A percentile compares a stretch with the other conserved stretches of the same genome.
These are phyloP conservation scores for Paragyromitra xinjiangensis DNA, from an alignment of 495 filamentous ascomycete genomes.

Conservation along the genomic window DNA sequence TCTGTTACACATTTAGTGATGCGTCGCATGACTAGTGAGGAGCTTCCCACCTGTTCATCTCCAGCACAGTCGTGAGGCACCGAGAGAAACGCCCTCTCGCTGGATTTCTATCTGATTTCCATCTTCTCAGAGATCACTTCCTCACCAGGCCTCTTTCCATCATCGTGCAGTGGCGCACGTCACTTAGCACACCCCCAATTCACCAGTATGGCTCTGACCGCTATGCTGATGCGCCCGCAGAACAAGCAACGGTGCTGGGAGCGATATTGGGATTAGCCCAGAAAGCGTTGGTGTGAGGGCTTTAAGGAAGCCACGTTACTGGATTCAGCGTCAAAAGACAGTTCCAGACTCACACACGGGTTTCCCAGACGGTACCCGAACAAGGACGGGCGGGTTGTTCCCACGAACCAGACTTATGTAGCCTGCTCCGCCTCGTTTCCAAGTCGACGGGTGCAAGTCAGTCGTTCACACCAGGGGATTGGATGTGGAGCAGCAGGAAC, in stretches of 20 bases:
- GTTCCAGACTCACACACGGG: constrained; percentile 36
- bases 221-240: constrained; percentile 18
- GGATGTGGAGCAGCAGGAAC: constrained; percentile 22
- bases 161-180: constrained; percentile 13
- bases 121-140: neutral
- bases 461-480: constrained; percentile 19
- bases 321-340: constrained; percentile 10
- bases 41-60: neutral
- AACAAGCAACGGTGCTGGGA: neutral
- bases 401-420: constrained; percentile 48
- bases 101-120: neutral
- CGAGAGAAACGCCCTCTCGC: neutral
- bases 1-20: neutral
- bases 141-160: neutral
- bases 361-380: constrained; percentile 18
- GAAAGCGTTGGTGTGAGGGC: constrained; percentile 31
- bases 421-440: constrained; percentile 40
- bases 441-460: constrained; percentile 34
- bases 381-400: constrained; percentile 20
- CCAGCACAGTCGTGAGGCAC: neutral
- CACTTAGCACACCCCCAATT: constrained; percentile 28
- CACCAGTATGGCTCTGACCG: neutral
- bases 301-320: constrained; percentile 38
- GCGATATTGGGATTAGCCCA: constrained; percentile 27
- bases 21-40: neutral